These are phyloP conservation scores for Vitis hybrid DNA, from an alignment of 177 flowering plant species.

Conservation along the genomic window DNA sequence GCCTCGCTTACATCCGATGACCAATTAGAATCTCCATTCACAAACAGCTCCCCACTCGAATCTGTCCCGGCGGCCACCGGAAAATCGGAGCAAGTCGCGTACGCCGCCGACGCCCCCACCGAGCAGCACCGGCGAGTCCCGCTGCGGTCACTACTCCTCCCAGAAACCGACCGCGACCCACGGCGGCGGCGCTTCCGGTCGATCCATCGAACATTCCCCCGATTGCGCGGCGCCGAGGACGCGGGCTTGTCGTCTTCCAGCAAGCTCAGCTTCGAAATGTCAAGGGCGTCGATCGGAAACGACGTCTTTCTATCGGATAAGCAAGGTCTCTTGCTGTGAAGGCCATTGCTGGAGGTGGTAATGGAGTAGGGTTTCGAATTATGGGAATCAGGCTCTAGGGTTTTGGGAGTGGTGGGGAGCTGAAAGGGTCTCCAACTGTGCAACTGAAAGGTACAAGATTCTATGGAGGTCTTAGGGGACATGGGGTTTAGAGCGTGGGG, in stretches of 20 bases:
- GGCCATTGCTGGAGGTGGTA: constrained; percentile 10
- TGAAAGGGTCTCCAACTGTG: constrained; percentile 78
- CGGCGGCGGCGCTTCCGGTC: constrained; percentile 71
- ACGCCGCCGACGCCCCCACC: constrained; percentile 63
- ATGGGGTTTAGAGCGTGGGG: too few species aligned
- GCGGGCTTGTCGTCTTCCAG: constrained; percentile 47
- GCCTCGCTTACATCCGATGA: constrained; percentile 80
- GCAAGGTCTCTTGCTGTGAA: constrained; percentile 65
- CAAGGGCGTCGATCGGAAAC: constrained; percentile 46
- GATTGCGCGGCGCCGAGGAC: constrained; percentile 10
- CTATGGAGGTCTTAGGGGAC: constrained; percentile 31
- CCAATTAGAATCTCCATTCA: constrained; percentile 76
- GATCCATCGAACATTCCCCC: constrained; percentile 30
- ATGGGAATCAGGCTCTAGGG: constrained; percentile 13
- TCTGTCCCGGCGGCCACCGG: constrained; percentile 77
- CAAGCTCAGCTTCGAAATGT: constrained; percentile 64
- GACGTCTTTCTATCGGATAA: constrained; percentile 64
- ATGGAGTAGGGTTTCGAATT: constrained; percentile 29
- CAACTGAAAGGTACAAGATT: constrained; percentile 71
- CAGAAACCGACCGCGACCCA: constrained; percentile 79
- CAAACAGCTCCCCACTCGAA: constrained; percentile 92
- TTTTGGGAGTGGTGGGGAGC: constrained; percentile 23
- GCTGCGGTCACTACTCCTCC: constrained; percentile 83
- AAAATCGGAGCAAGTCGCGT: constrained; percentile 83
- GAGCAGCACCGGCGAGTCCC: constrained; percentile 68